A percentile compares a stretch with the other conserved stretches of the same genome.
Evolutionary conservation across 2,329 filamentous ascomycete species (phyloP).

Genomic region (Fusarium agapanthi): DNA sequence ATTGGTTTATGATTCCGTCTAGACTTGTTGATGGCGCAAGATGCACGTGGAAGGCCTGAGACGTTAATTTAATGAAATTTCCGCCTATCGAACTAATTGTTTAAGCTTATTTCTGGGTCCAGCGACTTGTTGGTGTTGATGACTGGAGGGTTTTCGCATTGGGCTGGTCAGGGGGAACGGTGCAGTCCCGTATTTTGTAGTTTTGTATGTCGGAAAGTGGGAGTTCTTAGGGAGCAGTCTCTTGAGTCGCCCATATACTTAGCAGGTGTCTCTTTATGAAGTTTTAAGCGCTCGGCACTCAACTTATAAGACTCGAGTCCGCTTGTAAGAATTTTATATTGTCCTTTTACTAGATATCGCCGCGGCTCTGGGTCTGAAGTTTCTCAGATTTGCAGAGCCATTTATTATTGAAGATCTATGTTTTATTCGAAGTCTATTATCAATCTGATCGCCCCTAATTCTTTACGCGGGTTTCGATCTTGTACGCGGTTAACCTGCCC

Average conservation of each 20-base stretch:
- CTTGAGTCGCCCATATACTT: not conserved
- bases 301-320: not conserved
- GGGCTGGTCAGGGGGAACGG: not conserved
- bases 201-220: not conserved
- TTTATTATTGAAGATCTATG: too few species aligned
- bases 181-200: accelerated
- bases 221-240: not conserved
- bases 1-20: not conserved
- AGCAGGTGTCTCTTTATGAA: not conserved
- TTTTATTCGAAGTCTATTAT: too few species aligned
- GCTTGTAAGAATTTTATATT: not conserved
- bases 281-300: not conserved
- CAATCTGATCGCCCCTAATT: not conserved
- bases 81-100: not conserved
- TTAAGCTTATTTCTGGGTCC: constrained; percentile 4
- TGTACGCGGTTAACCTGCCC: not conserved
- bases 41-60: not conserved
- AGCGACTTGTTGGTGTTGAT: not conserved
- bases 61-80: not conserved
- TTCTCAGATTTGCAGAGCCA: accelerated
- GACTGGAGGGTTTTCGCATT: not conserved
- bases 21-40: not conserved
- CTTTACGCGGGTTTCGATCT: not conserved
- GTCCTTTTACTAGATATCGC: accelerated
- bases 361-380: accelerated